Evolutionary conservation across 352 stramenopile species (phyloP), one percentile per base, ranked within the genome.

Genomic region (Phytopythium oedochilum): DNA sequence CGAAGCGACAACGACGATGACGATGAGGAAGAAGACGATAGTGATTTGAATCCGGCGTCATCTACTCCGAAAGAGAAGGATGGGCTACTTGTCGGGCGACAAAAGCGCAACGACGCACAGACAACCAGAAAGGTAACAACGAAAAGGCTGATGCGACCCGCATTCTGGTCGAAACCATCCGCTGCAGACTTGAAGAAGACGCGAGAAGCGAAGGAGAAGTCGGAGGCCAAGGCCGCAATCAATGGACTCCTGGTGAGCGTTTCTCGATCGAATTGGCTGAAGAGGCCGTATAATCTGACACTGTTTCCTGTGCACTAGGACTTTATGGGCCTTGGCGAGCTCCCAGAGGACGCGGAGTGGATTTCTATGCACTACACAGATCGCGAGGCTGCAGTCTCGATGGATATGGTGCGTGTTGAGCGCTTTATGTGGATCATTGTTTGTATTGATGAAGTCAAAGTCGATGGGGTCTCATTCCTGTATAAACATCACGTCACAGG

Each of bases 281-380:
- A 31, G 40, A n/a, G 22, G 11, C 8, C 9, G 23, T 46, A 4
- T 25, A 12, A 52, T 11, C 1, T 53, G 12, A 29, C 36, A 39
- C 36, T 23, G 12, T 14, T 34, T 11, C 20, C 22, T 25, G n/a
- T 46, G 38, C 20, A 52, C 1, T 45, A 86, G 75, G 78, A 90
- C 44, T 88, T 92, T 23, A 59, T 92, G 39, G 79, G 83, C 1
- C 74, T 94, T 36, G 86, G 88, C 6, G 71, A 81, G 18, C 65
- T 96, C 0, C 75, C 77, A 0, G 83, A 92, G 12, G 79, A 90
- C 31, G 82, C 78, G 0, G 79, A 88, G 38, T 92, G 79, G 79
- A 73, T 92, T 25, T 71, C 74, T 5, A 86, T 94, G 38, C 73
- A 87, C 48, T 93, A 87, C 57, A 88, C 74, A 0, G 83, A 92